phyloP scores from a whole-genome alignment of 805 yeast species.

The Osmozyma mogii region DNA sequence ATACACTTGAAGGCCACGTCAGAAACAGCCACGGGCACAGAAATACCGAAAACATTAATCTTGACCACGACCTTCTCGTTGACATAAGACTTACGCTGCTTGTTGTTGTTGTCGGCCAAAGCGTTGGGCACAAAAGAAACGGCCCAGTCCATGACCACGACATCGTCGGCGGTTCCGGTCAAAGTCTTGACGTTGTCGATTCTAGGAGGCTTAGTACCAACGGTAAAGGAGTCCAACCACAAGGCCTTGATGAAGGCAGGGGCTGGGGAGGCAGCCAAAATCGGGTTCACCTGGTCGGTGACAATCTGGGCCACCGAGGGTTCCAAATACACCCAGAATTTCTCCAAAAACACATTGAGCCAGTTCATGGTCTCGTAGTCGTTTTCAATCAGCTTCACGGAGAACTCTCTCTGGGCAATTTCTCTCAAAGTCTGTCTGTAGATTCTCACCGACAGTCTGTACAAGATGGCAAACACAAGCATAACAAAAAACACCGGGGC shows the following conservation, averaged over 20 bases:
- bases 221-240: slow-evolving; percentile 83
- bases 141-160: slow-evolving; percentile 97
- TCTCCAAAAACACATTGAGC: slow-evolving; percentile 82
- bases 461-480: slow-evolving; percentile 54
- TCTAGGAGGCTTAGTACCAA: slow-evolving; percentile 94
- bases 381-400: slow-evolving; percentile 71
- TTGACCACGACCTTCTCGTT: slow-evolving; percentile 76
- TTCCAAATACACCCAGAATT: slow-evolving; percentile 87
- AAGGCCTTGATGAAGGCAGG: slow-evolving; percentile 80
- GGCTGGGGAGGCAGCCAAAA: slow-evolving; percentile 64
- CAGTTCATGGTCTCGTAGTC: slow-evolving; percentile 95
- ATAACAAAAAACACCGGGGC: slow-evolving; percentile 77
- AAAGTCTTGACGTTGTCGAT: slow-evolving; percentile 84
- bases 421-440: slow-evolving; percentile 71
- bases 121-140: slow-evolving; percentile 91
- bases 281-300: slow-evolving; percentile 77
- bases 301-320: slow-evolving; percentile 84
- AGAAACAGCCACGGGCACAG: slow-evolving; percentile 73
- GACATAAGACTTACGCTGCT: slow-evolving; percentile 77
- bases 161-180: slow-evolving; percentile 82
- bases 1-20: slow-evolving; percentile 70
- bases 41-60: slow-evolving; percentile 73
- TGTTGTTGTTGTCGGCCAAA: slow-evolving; percentile 70
- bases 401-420: slow-evolving; percentile 77
- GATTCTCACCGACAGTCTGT: slow-evolving; percentile 76